phyloP scores from a whole-genome alignment of 2,329 filamentous ascomycete species.

The Aspergillus cejpii region DNA sequence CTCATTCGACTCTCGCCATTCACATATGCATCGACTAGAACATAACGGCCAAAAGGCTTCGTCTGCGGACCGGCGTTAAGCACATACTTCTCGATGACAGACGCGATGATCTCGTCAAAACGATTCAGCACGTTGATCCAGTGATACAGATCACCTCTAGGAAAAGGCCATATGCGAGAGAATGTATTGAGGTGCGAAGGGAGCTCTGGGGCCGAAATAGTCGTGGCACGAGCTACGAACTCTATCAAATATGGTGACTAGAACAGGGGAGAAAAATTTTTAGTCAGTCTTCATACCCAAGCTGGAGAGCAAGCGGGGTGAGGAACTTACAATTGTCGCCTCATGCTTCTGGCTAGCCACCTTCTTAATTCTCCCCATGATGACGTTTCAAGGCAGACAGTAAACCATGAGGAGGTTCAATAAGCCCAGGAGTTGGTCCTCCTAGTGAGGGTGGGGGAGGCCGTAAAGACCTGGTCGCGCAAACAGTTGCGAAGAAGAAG shows the following conservation, averaged over 20 bases:
- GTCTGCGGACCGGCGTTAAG: conserved; percentile 74
- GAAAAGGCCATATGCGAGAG: conserved; percentile 87
- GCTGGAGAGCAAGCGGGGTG: conserved; percentile 7
- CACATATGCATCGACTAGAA: conserved; percentile 43
- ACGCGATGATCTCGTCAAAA: conserved; percentile 81
- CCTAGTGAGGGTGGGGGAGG: conserved; percentile 24
- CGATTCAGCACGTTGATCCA: conserved; percentile 94
- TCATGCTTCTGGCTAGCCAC: conserved; percentile 48
- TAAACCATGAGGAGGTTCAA: conserved; percentile 37
- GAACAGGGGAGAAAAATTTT: conserved; percentile 18
- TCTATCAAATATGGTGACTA: conserved; percentile 82
- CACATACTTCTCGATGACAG: conserved; percentile 72
- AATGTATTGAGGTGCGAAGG: conserved; percentile 71
- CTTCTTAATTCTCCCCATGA: conserved; percentile 50
- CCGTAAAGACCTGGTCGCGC: conserved; percentile 27
- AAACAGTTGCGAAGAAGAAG: conserved; percentile 26
- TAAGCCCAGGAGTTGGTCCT: conserved; percentile 24
- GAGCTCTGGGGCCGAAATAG: conserved; percentile 62
- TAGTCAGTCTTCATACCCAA: conserved; percentile 12
- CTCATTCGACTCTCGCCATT: conserved; percentile 54
- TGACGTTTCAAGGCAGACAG: conserved; percentile 27
- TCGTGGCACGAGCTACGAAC: conserved; percentile 65
- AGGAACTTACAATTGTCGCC: conserved; percentile 44
- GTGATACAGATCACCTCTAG: conserved; percentile 91
- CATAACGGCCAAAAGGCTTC: conserved; percentile 56